Evolutionary conservation across 495 filamentous ascomycete genomes (phyloP).

Genomic region (Terfezia boudieri): DNA sequence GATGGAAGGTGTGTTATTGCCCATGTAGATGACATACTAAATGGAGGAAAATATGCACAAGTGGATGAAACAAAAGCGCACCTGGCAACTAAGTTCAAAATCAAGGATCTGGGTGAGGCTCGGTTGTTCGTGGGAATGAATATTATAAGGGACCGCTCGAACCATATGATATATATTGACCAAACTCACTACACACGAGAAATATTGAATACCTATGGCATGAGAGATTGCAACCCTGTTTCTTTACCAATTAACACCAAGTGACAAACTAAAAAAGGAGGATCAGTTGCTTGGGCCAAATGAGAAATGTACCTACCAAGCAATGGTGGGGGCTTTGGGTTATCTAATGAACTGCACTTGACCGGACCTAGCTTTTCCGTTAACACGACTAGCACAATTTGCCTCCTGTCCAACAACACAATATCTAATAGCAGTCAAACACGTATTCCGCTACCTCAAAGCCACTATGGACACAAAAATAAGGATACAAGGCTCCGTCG

Average conservation of each 20-base stretch:
- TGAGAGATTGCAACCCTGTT: neutral
- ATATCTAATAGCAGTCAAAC: too few relatives aligned
- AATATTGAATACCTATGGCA: neutral
- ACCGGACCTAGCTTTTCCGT: constrained; percentile 7
- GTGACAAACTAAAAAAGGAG: neutral
- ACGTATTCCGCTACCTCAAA: too few relatives aligned
- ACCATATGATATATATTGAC: neutral
- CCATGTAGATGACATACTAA: constrained; percentile 1
- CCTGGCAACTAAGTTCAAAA: constrained; percentile 1
- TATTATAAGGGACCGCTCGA: neutral
- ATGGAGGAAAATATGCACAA: neutral
- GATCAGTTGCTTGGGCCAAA: neutral
- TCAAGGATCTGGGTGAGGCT: neutral
- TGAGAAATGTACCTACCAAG: neutral
- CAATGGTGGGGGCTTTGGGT: neutral
- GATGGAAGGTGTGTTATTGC: neutral
- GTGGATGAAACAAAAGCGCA: neutral
- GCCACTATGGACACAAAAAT: too few relatives aligned
- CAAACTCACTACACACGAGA: neutral
- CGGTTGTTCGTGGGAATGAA: neutral
- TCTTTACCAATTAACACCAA: neutral
- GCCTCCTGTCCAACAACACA: neutral
- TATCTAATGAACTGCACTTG: neutral
- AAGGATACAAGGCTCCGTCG: too few relatives aligned
- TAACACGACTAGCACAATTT: constrained; percentile 4